phyloP scores from a whole-genome alignment of 257 asterid genomes.

The Penstemon barbatus region DNA sequence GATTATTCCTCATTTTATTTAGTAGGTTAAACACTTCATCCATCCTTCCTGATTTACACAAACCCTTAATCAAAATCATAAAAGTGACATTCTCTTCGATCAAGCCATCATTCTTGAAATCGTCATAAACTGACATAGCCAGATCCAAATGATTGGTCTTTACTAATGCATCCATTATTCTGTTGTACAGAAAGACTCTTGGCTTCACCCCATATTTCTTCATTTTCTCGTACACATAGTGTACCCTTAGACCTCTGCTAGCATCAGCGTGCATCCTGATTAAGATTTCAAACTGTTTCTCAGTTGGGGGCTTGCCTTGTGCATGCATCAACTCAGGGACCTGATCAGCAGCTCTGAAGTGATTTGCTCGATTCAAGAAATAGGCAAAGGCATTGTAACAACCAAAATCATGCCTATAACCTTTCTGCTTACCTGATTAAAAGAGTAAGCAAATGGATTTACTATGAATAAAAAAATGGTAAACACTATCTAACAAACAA shows the following conservation, averaged over 20 bases:
- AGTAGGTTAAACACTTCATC: constrained; percentile 64
- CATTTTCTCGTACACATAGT: constrained; percentile 90
- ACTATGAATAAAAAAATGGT: neutral
- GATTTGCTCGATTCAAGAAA: constrained; percentile 70
- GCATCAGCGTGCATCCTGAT: constrained; percentile 93
- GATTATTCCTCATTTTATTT: constrained; percentile 68
- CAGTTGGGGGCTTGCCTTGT: constrained; percentile 94
- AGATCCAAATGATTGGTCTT: constrained; percentile 77
- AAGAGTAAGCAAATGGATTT: constrained; percentile 30
- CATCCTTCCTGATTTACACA: constrained; percentile 70
- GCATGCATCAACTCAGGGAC: constrained; percentile 91
- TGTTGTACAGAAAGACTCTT: constrained; percentile 76
- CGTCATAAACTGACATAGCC: constrained; percentile 77
- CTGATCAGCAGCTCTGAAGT: constrained; percentile 88
- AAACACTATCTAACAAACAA: constrained; percentile 5
- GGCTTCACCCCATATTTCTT: constrained; percentile 87
- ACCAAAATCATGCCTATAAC: constrained; percentile 90
- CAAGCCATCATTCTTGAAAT: constrained; percentile 76
- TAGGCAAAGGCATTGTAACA: constrained; percentile 93
- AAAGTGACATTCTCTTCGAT: constrained; percentile 74
- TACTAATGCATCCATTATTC: constrained; percentile 88
- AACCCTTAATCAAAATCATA: constrained; percentile 86
- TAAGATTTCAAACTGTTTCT: constrained; percentile 90
- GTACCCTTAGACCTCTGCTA: constrained; percentile 85
- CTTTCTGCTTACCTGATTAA: constrained; percentile 85